These are phyloP conservation scores for Aspergillus neoniger DNA, from an alignment of 2,329 filamentous ascomycete genomes.

Conservation along the genomic window DNA sequence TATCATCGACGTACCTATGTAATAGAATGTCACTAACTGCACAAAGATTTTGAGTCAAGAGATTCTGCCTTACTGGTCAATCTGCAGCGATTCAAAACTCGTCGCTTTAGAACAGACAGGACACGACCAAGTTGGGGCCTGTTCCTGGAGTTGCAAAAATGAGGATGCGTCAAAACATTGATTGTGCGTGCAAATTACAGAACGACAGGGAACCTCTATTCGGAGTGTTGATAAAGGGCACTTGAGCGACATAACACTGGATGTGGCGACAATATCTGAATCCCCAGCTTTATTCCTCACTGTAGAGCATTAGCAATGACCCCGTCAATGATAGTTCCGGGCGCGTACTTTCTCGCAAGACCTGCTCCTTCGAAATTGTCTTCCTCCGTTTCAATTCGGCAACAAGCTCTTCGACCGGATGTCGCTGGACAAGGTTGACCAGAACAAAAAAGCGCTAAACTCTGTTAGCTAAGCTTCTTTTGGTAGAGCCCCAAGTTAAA, in stretches of 20 bases:
- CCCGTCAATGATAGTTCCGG: conserved; percentile 1
- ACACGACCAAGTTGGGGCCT: conserved; percentile 95
- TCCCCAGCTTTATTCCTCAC: conserved; percentile 81
- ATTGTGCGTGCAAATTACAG: conserved; percentile 78
- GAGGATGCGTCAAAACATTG: conserved; percentile 94
- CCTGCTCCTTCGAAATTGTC: conserved; percentile 76
- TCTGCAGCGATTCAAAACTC: conserved; percentile 76
- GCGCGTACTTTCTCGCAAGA: conserved; percentile 74
- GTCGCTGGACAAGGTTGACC: conserved; percentile 73
- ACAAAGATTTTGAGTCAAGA: conserved; percentile 14
- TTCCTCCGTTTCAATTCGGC: conserved; percentile 64
- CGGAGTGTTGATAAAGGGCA: conserved; percentile 87
- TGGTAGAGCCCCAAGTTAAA: not conserved
- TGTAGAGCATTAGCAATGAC: conserved; percentile 42
- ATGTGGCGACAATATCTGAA: conserved; percentile 84
- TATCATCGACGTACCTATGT: conserved; percentile 79
- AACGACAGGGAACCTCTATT: conserved; percentile 77
- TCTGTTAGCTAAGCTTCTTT: not conserved
- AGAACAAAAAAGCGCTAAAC: conserved; percentile 70
- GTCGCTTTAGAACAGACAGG: conserved; percentile 86
- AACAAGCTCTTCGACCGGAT: conserved; percentile 71
- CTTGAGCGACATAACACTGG: conserved; percentile 84
- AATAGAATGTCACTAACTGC: conserved; percentile 8
- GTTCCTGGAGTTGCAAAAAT: conserved; percentile 91
- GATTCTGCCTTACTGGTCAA: conserved; percentile 71